These are phyloP conservation scores for Hyaloscypha variabilis DNA, from an alignment of 495 filamentous ascomycete species.

Conservation along the genomic window DNA sequence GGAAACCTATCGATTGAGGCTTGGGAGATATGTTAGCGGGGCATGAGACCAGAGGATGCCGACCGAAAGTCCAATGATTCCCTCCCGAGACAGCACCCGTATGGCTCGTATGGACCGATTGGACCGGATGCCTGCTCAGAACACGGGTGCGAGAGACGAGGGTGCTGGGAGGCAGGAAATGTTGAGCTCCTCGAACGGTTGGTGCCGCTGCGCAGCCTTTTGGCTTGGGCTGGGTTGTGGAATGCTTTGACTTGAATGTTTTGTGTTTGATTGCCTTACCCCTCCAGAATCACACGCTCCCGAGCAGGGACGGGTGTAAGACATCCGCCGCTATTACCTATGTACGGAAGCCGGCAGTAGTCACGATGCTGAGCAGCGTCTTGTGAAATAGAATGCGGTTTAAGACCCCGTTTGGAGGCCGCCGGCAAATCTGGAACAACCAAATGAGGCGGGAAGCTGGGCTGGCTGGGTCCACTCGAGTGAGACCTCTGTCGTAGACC, in stretches of 20 bases:
- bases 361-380: neutral
- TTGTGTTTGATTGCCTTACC: conserved; percentile 28
- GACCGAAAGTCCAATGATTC: neutral
- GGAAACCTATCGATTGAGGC: conserved; percentile 12
- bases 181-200: neutral
- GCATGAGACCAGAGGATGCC: conserved; percentile 1
- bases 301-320: conserved; percentile 21
- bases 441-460: neutral
- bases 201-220: neutral
- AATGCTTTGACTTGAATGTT: conserved; percentile 16
- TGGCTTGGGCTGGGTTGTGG: conserved; percentile 12
- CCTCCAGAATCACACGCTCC: conserved; percentile 19
- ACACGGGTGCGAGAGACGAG: neutral
- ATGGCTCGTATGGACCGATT: conserved; percentile 25
- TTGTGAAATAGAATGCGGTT: conserved; percentile 2
- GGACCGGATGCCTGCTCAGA: conserved; percentile 15
- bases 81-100: conserved; percentile 28
- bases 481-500: conserved; percentile 1
- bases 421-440: neutral
- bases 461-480: neutral
- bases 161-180: neutral
- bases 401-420: neutral
- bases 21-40: neutral
- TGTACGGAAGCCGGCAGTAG: conserved; percentile 24
- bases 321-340: conserved; percentile 24